Conservation (phyloP, 78 protist genomes). For the Bigelowiella natans region DNA sequence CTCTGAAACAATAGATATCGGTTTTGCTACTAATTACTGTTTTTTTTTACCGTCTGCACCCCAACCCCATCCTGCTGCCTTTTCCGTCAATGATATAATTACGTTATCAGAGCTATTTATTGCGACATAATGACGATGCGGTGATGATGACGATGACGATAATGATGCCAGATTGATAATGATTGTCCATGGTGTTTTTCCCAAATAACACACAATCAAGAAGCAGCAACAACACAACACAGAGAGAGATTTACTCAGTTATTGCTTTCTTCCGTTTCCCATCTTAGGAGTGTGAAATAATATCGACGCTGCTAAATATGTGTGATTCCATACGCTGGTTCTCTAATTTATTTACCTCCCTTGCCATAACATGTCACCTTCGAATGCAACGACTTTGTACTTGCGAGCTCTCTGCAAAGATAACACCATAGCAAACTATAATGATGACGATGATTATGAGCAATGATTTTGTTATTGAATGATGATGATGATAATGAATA, state of each 20-base stretch:
- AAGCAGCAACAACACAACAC: not conserved
- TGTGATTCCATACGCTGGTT: not conserved
- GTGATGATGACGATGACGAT: not conserved
- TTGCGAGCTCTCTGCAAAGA: not conserved
- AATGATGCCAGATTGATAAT: not conserved
- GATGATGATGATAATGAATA: not conserved
- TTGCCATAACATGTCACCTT: not conserved
- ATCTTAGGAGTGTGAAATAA: not conserved
- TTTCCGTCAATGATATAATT: not conserved
- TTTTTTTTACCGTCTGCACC: not conserved
- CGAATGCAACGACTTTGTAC: not conserved
- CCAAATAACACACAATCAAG: no score
- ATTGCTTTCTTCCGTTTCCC: not conserved
- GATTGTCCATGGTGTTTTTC: not conserved
- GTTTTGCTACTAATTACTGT: no score
- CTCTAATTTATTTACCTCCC: not conserved
- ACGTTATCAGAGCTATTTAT: not conserved
- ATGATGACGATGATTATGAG: not conserved
- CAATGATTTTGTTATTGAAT: not conserved
- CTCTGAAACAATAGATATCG: no score
- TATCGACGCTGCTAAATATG: not conserved
- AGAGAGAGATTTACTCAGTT: not conserved
- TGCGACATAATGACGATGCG: no score
- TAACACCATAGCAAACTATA: not conserved
- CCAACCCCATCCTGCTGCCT: not conserved